Evolutionary conservation across 2,329 filamentous ascomycete species (phyloP).

Genomic region (Cladosporium sp.): DNA sequence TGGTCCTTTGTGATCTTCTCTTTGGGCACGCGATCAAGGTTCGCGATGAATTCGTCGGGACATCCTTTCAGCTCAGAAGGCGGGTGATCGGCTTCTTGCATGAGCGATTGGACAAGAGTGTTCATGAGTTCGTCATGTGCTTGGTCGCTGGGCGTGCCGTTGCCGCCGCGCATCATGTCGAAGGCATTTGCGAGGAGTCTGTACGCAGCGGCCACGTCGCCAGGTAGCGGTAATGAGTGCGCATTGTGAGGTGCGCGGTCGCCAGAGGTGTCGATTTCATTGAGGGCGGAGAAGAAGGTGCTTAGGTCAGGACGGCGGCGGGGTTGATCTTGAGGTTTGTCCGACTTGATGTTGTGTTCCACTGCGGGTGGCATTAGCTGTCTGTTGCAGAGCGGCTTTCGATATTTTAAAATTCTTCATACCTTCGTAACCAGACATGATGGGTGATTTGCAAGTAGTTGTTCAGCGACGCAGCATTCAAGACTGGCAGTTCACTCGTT

Average conservation of each 20-base stretch:
- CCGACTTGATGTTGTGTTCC: constrained; percentile 45
- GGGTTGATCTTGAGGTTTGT: constrained; percentile 29
- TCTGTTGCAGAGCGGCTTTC: constrained; percentile 10
- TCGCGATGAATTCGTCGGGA: constrained; percentile 57
- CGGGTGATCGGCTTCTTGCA: constrained; percentile 54
- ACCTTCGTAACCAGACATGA: constrained; percentile 48
- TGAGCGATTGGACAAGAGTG: constrained; percentile 53
- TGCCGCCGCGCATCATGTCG: constrained; percentile 50
- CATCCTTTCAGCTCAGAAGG: constrained; percentile 59
- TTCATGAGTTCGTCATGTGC: constrained; percentile 43
- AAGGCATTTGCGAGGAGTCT: constrained; percentile 59
- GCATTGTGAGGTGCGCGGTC: constrained; percentile 47
- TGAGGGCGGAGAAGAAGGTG: constrained; percentile 61
- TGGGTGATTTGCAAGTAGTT: neutral
- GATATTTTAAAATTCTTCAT: neutral
- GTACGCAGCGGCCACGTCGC: constrained; percentile 57
- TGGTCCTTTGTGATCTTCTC: constrained; percentile 50
- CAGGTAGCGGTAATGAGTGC: constrained; percentile 57
- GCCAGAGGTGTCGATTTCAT: constrained; percentile 53
- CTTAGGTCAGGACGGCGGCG: constrained; percentile 59
- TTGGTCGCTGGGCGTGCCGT: constrained; percentile 6
- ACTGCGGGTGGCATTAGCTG: constrained; percentile 29
- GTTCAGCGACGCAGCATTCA: neutral
- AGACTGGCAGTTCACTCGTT: neutral
- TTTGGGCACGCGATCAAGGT: constrained; percentile 56